Evolutionary conservation across 495 filamentous ascomycete species (phyloP).

Genomic region (Haplographium delicatum): DNA sequence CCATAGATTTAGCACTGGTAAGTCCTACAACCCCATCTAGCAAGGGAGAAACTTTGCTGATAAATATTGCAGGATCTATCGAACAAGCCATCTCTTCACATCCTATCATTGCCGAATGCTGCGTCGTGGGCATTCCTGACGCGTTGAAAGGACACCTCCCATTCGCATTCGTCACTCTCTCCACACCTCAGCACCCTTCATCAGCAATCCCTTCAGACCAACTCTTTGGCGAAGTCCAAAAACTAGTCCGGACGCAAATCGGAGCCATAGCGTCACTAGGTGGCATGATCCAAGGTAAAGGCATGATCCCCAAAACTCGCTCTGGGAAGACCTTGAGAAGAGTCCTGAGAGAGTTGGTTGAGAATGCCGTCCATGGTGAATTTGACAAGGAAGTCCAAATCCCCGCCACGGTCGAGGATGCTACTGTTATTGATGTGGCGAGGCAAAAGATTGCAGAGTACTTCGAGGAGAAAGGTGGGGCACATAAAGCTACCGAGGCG

Average conservation of each 20-base stretch:
- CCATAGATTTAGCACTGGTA: conserved; percentile 85
- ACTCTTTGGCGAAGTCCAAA: conserved; percentile 52
- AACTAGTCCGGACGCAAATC: conserved; percentile 70
- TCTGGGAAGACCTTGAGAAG: conserved; percentile 82
- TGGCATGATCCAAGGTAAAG: conserved; percentile 75
- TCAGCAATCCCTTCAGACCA: conserved; percentile 39
- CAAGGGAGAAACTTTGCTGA: not conserved
- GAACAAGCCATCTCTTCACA: conserved; percentile 87
- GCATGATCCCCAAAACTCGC: conserved; percentile 90
- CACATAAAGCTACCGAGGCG: conserved; percentile 45
- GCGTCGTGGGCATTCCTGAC: conserved; percentile 82
- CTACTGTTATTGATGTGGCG: conserved; percentile 42
- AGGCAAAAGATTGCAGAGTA: conserved; percentile 42
- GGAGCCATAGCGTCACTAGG: conserved; percentile 81
- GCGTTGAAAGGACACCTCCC: conserved; percentile 82
- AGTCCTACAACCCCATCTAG: conserved; percentile 11
- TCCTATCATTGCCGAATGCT: conserved; percentile 70
- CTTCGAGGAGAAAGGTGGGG: conserved; percentile 37
- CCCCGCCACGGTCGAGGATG: conserved; percentile 53
- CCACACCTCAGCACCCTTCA: conserved; percentile 39
- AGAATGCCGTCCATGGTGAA: conserved; percentile 53
- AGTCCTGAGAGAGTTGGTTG: conserved; percentile 74
- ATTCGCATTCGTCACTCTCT: conserved; percentile 76
- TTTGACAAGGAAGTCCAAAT: conserved; percentile 43
- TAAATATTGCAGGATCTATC: conserved; percentile 54